Evolutionary conservation across 2,329 filamentous ascomycete genomes (phyloP).

Genomic region (Anthostomella pinea): DNA sequence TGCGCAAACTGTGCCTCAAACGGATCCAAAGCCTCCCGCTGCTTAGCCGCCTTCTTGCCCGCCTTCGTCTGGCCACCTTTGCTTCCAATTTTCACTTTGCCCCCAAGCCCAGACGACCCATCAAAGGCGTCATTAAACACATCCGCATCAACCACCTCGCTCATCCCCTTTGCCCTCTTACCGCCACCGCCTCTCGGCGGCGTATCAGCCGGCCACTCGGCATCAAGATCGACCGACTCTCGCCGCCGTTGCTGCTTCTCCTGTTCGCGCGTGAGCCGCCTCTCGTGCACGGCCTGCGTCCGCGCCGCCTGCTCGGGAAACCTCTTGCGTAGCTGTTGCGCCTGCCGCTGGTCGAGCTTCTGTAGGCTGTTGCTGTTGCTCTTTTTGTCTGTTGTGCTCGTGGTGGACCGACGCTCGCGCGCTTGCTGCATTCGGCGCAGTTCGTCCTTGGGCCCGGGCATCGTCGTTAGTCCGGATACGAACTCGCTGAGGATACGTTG

Average conservation of each 20-base stretch:
- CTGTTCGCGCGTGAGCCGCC: conserved; percentile 9
- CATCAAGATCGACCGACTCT: not conserved
- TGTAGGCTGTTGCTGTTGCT: conserved; percentile 3
- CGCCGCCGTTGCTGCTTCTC: not conserved
- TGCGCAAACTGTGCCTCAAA: conserved; percentile 17
- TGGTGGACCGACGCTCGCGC: conserved; percentile 7
- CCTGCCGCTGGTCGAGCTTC: not conserved
- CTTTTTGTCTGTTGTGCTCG: too few relatives aligned
- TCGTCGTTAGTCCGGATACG: conserved; percentile 9
- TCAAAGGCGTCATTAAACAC: conserved; percentile 5
- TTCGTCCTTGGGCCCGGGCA: conserved; percentile 6
- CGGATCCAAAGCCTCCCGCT: conserved; percentile 7
- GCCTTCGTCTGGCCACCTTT: conserved; percentile 1
- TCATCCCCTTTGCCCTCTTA: not conserved
- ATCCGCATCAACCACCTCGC: conserved; percentile 4
- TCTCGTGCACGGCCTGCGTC: conserved; percentile 6
- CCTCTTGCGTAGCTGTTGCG: conserved; percentile 2
- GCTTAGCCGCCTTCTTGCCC: not conserved
- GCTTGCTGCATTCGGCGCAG: conserved; percentile 12
- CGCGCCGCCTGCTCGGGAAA: conserved; percentile 10
- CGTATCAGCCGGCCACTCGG: not conserved
- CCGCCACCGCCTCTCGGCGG: not conserved
- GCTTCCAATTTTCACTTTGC: conserved; percentile 1
- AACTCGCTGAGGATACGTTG: conserved; percentile 17
- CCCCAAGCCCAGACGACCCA: not conserved